phyloP scores from a whole-genome alignment of 2,329 filamentous ascomycete species.

The Penicillium italicum region DNA sequence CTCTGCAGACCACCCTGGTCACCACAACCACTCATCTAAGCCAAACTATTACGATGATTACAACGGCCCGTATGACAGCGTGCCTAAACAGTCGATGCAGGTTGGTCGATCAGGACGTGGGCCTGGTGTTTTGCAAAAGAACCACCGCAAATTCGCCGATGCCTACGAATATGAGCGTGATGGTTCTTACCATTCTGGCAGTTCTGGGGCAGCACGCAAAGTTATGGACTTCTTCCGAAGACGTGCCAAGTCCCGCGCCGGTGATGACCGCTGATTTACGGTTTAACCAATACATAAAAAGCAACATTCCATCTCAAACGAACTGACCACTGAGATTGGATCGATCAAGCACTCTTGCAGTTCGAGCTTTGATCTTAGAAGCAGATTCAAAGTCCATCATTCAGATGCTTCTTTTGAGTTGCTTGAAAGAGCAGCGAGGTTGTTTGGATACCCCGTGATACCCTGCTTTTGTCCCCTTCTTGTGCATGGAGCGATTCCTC shows the following conservation, averaged over 20 bases:
- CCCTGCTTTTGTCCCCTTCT: conserved; percentile 36
- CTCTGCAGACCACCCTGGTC: conserved; percentile 29
- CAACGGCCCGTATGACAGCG: conserved; percentile 40
- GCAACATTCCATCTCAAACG: neutral
- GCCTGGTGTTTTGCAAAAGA: conserved; percentile 70
- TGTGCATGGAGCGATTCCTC: conserved; percentile 37
- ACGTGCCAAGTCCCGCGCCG: conserved; percentile 69
- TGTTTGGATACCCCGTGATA: conserved; percentile 42
- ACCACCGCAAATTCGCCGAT: conserved; percentile 79
- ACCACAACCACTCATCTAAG: conserved; percentile 33
- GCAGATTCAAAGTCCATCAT: conserved; percentile 8
- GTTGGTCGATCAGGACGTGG: conserved; percentile 38
- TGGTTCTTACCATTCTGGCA: conserved; percentile 67
- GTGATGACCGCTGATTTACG: conserved; percentile 37
- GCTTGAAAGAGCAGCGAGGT: conserved; percentile 32
- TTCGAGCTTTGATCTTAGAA: conserved; percentile 15
- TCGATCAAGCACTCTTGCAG: conserved; percentile 11
- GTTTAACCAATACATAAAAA: conserved; percentile 11
- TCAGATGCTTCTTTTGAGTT: conserved; percentile 17
- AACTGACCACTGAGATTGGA: conserved; percentile 10
- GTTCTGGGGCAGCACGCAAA: conserved; percentile 78
- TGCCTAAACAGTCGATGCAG: conserved; percentile 43
- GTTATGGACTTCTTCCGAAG: conserved; percentile 99
- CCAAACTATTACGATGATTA: conserved; percentile 50
- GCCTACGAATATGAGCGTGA: conserved; percentile 72